These are phyloP conservation scores for Alternaria brassicicola DNA, from an alignment of 2,329 filamentous ascomycete species.

Conservation along the genomic window DNA sequence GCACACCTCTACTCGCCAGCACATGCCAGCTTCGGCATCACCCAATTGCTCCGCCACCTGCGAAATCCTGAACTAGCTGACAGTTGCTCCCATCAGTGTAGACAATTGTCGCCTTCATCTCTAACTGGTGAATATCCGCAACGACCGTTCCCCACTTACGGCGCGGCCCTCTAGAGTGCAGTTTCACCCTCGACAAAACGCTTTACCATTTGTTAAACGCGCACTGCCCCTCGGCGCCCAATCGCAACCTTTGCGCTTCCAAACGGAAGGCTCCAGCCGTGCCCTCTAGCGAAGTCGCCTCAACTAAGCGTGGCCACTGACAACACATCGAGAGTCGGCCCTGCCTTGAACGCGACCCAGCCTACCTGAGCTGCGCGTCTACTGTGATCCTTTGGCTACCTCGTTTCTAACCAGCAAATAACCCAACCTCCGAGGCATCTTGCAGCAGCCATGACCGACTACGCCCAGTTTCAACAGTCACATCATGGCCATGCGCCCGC, in stretches of 20 bases:
- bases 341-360: conserved; percentile 46
- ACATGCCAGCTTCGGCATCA: conserved; percentile 45
- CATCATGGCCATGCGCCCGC: conserved; percentile 54
- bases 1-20: conserved; percentile 51
- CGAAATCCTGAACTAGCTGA: conserved; percentile 45
- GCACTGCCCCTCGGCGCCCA: conserved; percentile 43
- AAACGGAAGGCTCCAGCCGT: conserved; percentile 38
- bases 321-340: conserved; percentile 51
- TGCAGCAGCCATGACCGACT: conserved; percentile 52
- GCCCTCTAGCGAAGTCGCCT: conserved; percentile 43
- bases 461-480: conserved; percentile 56
- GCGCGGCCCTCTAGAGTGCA: conserved; percentile 43
- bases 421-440: conserved; percentile 26
- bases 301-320: conserved; percentile 51
- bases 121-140: conserved; percentile 43
- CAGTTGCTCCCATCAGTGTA: conserved; percentile 42
- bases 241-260: conserved; percentile 41
- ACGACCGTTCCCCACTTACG: conserved; percentile 46
- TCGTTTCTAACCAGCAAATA: conserved; percentile 36
- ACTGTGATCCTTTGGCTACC: conserved; percentile 37
- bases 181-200: conserved; percentile 24
- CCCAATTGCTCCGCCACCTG: conserved; percentile 47
- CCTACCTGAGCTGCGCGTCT: conserved; percentile 36
- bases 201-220: conserved; percentile 26
- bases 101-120: conserved; percentile 36